phyloP scores from a whole-genome alignment of 2,329 filamentous ascomycete species.

The Scytalidium sp. region DNA sequence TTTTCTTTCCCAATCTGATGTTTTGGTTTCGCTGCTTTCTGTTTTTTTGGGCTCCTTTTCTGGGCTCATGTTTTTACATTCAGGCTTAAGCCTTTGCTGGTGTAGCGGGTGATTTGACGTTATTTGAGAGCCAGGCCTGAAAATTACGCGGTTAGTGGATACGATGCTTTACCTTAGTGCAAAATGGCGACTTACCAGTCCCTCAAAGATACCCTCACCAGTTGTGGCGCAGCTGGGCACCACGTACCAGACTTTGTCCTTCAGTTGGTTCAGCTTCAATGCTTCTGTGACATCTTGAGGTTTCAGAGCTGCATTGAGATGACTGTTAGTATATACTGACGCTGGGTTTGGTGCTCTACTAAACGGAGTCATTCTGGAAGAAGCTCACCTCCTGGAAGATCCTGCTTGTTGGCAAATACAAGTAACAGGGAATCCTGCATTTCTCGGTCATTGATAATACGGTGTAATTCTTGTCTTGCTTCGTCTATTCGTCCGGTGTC shows the following conservation, averaged over 20 bases:
- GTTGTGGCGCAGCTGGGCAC: constrained; percentile 80
- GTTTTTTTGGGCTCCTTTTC: not conserved
- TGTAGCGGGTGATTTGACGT: constrained; percentile 64
- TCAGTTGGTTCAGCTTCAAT: constrained; percentile 72
- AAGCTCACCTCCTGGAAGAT: constrained; percentile 72
- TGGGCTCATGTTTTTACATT: constrained; percentile 18
- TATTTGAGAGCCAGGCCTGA: constrained; percentile 76
- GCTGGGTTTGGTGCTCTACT: not conserved
- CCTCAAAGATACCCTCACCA: constrained; percentile 77
- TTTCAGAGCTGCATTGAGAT: constrained; percentile 60
- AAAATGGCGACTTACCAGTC: constrained; percentile 51
- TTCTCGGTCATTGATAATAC: constrained; percentile 97
- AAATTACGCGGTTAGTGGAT: not conserved
- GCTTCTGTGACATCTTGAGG: constrained; percentile 77
- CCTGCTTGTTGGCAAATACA: constrained; percentile 99
- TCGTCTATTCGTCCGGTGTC: constrained; percentile 90
- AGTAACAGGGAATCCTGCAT: constrained; percentile 93
- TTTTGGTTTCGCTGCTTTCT: not conserved
- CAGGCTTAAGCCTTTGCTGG: no score
- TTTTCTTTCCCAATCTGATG: no score
- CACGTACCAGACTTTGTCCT: constrained; percentile 83
- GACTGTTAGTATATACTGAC: not conserved
- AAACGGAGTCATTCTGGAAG: not conserved
- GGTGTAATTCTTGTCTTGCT: constrained; percentile 88
- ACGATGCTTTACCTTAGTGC: not conserved